Conservation (phyloP, 139 green algal genomes). For the Auxenochlorella pyrenoidosa region DNA sequence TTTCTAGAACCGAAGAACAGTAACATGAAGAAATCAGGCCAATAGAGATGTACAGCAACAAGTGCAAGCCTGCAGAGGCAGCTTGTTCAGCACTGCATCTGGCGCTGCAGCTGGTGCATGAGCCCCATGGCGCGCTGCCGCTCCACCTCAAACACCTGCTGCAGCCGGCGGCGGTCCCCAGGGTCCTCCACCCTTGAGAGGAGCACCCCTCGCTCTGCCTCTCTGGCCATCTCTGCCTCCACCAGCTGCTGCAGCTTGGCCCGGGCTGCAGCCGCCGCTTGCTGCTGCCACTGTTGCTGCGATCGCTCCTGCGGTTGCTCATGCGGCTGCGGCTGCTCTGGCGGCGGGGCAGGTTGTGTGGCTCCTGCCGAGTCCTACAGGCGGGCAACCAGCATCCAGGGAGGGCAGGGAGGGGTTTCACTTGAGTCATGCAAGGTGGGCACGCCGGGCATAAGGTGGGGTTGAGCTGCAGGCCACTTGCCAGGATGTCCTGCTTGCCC, state of each 20-base stretch:
- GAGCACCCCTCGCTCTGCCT: slow-evolving; percentile 14
- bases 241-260: slow-evolving; percentile 18
- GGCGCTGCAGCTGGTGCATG: slow-evolving; percentile 19
- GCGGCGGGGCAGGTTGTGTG: no score
- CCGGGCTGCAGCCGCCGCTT: background rate
- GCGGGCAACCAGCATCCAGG: no score
- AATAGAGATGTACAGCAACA: no score
- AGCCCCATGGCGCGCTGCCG: slow-evolving; percentile 5
- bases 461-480: no score
- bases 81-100: background rate
- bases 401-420: no score
- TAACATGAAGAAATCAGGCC: no score
- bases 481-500: no score
- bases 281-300: background rate
- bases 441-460: no score
- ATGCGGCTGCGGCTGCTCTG: background rate
- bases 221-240: slow-evolving; percentile 8
- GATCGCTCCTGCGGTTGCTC: background rate
- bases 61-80: no score
- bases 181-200: background rate
- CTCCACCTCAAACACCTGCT: slow-evolving; percentile 17
- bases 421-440: no score
- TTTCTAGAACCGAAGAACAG: no score
- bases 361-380: background rate
- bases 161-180: background rate